phyloP scores from a whole-genome alignment of 345 rosid species.

The Eutrema japonicum region DNA sequence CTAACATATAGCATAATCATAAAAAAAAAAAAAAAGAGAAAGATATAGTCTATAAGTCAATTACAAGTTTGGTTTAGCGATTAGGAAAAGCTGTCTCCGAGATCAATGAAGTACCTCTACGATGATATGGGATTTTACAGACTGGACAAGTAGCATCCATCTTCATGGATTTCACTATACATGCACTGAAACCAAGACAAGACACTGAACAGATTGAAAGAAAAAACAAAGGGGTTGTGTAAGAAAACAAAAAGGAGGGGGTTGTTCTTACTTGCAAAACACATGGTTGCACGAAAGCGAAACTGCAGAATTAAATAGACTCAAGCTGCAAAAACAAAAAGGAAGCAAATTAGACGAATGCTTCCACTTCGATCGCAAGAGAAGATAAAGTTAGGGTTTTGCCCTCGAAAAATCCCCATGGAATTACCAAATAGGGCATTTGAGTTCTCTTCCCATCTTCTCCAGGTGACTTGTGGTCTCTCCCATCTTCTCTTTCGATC shows the following conservation, averaged over 20 bases:
- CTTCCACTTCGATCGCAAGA: too few relatives aligned
- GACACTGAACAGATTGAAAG: background rate
- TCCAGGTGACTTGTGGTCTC: slow-evolving; percentile 63
- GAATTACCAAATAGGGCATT: slow-evolving; percentile 88
- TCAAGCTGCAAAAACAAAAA: slow-evolving; percentile 59
- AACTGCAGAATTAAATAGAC: slow-evolving; percentile 68
- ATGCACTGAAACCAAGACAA: slow-evolving; percentile 50
- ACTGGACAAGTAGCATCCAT: slow-evolving; percentile 72
- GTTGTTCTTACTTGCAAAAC: slow-evolving; percentile 78
- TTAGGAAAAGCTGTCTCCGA: background rate
- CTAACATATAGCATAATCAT: slow-evolving; percentile 45
- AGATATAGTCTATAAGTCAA: background rate
- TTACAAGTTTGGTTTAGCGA: background rate
- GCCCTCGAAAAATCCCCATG: background rate
- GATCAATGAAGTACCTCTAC: slow-evolving; percentile 59
- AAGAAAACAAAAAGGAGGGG: background rate
- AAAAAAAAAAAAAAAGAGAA: background rate
- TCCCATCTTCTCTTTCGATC: slow-evolving; percentile 54
- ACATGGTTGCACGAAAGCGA: slow-evolving; percentile 84
- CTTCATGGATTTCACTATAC: slow-evolving; percentile 87
- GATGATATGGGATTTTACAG: slow-evolving; percentile 76
- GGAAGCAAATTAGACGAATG: background rate
- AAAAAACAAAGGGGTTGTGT: background rate
- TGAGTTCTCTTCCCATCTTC: slow-evolving; percentile 93
- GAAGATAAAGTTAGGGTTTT: slow-evolving; percentile 2